phyloP scores from a whole-genome alignment of 2,329 filamentous ascomycete genomes.

The Immersiporthe knoxdaviesiana region DNA sequence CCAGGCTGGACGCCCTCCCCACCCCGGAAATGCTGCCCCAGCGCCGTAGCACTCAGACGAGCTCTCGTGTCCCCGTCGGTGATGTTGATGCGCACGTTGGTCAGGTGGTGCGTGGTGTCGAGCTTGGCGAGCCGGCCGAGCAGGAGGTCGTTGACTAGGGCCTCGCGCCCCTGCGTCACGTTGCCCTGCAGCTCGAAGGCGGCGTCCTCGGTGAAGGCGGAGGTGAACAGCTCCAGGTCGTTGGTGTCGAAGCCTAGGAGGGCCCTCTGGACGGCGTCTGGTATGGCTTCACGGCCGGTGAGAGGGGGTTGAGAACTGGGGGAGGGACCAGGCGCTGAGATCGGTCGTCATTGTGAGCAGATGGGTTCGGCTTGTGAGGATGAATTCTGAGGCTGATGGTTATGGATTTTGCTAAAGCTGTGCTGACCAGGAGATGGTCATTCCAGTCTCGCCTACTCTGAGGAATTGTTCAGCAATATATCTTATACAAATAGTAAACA shows the following conservation, averaged over 20 bases:
- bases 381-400: background rate
- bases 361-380: background rate
- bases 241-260: constrained; percentile 36
- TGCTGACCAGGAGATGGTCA: too few species aligned
- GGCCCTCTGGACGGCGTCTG: constrained; percentile 39
- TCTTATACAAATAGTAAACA: background rate
- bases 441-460: too few species aligned
- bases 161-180: constrained; percentile 32
- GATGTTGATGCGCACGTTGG: constrained; percentile 23
- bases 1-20: background rate
- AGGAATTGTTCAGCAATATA: too few species aligned
- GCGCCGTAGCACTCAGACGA: background rate
- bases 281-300: constrained; percentile 37
- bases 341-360: background rate
- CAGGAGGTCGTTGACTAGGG: constrained; percentile 32
- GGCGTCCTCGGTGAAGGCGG: constrained; percentile 35
- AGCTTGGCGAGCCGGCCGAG: constrained; percentile 33
- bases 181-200: constrained; percentile 31
- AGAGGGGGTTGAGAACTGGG: constrained; percentile 29
- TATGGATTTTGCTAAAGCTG: too few species aligned
- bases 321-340: background rate
- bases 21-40: constrained; percentile 11
- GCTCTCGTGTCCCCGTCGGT: constrained; percentile 26
- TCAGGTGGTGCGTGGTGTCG: constrained; percentile 32
- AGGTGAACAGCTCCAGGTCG: constrained; percentile 37